Evolutionary conservation across 2,329 filamentous ascomycete genomes (phyloP).

Genomic region (Phyllosticta citriasiana): DNA sequence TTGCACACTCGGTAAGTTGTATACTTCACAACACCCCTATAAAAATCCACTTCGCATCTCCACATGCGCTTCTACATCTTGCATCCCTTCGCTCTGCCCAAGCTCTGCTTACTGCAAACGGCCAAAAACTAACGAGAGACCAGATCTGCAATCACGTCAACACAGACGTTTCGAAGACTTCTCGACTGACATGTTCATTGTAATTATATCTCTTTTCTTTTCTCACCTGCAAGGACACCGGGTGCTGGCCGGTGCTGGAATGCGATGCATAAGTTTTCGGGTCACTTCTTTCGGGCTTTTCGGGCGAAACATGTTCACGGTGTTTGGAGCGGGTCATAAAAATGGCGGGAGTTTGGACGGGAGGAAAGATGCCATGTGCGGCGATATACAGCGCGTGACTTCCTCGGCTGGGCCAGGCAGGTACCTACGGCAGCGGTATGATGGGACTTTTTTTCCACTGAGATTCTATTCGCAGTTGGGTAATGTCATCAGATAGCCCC

Average conservation of each 20-base stretch:
- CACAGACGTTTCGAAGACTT: neutral
- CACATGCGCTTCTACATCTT: neutral
- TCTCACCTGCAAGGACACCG: neutral
- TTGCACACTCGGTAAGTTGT: neutral
- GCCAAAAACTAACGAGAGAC: neutral
- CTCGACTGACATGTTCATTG: neutral
- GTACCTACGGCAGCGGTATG: neutral
- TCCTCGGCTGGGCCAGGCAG: slow-evolving; percentile 3
- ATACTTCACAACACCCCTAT: no score
- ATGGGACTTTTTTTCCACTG: neutral
- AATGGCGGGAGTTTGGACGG: slow-evolving; percentile 3
- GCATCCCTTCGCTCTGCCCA: neutral
- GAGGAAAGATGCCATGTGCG: neutral
- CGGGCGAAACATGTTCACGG: slow-evolving; percentile 7
- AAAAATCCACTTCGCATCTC: neutral
- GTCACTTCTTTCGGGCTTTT: neutral
- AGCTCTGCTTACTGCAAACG: neutral
- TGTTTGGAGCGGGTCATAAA: slow-evolving; percentile 7
- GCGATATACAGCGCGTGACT: slow-evolving; percentile 7
- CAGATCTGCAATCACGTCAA: neutral
- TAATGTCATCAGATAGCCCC: neutral
- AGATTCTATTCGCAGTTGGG: neutral
- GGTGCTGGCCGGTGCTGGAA: neutral
- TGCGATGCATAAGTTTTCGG: neutral
- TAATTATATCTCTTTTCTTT: slow-evolving; percentile 5